These are phyloP conservation scores for Starmerella bombicola DNA, from an alignment of 805 yeast species.

Conservation along the genomic window DNA sequence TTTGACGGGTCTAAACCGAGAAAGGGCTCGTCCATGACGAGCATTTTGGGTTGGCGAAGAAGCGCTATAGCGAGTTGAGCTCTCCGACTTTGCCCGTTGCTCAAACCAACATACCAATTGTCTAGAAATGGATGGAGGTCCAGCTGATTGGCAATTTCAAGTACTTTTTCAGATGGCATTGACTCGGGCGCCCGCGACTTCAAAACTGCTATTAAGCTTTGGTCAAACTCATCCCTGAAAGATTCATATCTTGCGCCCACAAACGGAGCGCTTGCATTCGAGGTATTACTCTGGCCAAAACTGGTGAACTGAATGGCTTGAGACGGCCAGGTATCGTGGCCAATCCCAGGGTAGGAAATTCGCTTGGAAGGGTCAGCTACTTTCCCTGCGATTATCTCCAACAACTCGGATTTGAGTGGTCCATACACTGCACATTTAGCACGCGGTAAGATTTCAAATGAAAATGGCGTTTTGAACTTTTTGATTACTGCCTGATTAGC, in stretches of 20 bases:
- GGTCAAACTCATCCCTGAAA: conserved; percentile 74
- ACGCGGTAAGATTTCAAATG: conserved; percentile 30
- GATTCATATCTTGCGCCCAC: conserved; percentile 81
- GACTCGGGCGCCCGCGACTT: conserved; percentile 29
- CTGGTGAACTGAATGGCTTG: conserved; percentile 35
- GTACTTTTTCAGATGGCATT: conserved; percentile 37
- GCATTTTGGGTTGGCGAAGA: conserved; percentile 47
- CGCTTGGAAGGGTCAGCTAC: conserved; percentile 42
- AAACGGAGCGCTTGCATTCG: conserved; percentile 41
- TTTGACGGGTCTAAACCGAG: conserved; percentile 79
- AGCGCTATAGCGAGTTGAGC: conserved; percentile 74
- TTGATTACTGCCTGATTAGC: conserved; percentile 16
- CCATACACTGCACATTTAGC: conserved; percentile 49
- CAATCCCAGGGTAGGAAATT: conserved; percentile 44
- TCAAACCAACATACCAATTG: conserved; percentile 73
- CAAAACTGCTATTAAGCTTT: conserved; percentile 48
- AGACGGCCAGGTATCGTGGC: conserved; percentile 35
- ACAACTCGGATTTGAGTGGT: conserved; percentile 41
- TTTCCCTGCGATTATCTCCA: conserved; percentile 46
- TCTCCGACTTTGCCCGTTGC: conserved; percentile 89
- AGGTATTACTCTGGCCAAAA: conserved; percentile 35
- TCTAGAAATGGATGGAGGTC: conserved; percentile 44
- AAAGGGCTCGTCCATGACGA: conserved; percentile 83
- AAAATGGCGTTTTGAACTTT: conserved; percentile 32
- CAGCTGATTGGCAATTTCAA: conserved; percentile 38